Percentiles rank a stretch among this genome's conserved stretches.
Evolutionary conservation across 2,329 filamentous ascomycete genomes (phyloP).

Genomic region (Botrytis fragariae): DNA sequence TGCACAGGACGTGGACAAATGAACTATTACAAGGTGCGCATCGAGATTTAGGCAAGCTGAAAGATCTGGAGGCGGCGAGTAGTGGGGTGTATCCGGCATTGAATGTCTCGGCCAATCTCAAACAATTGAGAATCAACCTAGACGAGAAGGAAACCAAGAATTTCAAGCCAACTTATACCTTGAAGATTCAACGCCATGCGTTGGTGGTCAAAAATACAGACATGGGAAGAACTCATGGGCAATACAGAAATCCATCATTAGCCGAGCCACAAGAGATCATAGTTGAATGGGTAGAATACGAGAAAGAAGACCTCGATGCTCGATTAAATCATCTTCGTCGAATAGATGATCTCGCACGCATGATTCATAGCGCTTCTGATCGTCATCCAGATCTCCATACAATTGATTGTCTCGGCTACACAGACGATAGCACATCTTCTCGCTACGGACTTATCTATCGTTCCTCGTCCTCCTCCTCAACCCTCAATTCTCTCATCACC

Average conservation of each 20-base stretch:
- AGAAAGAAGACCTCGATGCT: slow-evolving; percentile 42
- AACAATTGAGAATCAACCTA: slow-evolving; percentile 48
- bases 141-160: slow-evolving; percentile 43
- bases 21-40: slow-evolving; percentile 47
- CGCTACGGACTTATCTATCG: slow-evolving; percentile 48
- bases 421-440: slow-evolving; percentile 41
- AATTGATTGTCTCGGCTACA: slow-evolving; percentile 47
- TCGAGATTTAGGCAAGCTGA: slow-evolving; percentile 44
- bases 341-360: slow-evolving; percentile 47
- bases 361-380: slow-evolving; percentile 47
- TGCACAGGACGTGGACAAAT: slow-evolving; percentile 48
- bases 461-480: slow-evolving; percentile 42
- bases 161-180: slow-evolving; percentile 45
- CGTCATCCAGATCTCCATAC: slow-evolving; percentile 41
- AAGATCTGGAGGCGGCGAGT: slow-evolving; percentile 44
- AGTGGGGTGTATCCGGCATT: slow-evolving; percentile 45
- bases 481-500: slow-evolving; percentile 43
- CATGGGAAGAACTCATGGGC: slow-evolving; percentile 37
- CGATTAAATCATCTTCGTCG: slow-evolving; percentile 46
- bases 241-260: slow-evolving; percentile 39
- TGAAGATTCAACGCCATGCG: slow-evolving; percentile 41
- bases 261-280: slow-evolving; percentile 38
- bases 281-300: slow-evolving; percentile 48
- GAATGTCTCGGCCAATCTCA: slow-evolving; percentile 45
- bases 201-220: slow-evolving; percentile 34